Evolutionary conservation across 1,284 basidiomycete genomes (phyloP), one percentile per base, ranked within the genome.

Genomic region (Cutaneotrichosporon cutaneum): DNA sequence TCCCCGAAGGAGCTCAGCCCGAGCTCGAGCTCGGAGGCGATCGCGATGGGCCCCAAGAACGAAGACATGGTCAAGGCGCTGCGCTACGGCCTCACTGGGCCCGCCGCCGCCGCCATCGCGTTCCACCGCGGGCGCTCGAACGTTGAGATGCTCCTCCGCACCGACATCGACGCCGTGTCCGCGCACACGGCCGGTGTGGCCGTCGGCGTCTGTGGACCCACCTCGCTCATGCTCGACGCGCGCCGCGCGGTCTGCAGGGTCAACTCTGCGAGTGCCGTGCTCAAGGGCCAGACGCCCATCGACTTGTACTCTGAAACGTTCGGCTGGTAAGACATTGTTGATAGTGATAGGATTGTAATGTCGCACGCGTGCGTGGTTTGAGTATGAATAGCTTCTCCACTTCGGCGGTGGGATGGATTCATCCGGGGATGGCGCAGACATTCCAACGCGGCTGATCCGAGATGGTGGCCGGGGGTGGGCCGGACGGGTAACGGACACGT

Each of bases 281-380:
- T 67, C 26, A 51, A 59, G 7, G 72, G 72, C 21, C 70, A 73
- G 42, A 61, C 60, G n/a, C 36, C 52, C 18, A 62, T 73, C 44
- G 56, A 63, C 30, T 60, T 70, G 58, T 66, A 68, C 44, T 59
- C 61, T n/a, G 72, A 71, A 60, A 68, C 59, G 14, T 73, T 72
- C 50, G 72, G 72, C 42, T 73, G 69, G 69, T 73, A 63, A 42
- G 50, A 26, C 22, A 10, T 8, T 26, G 44, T 47, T 21, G 24
- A 11, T 26, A 24, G n/a, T n/a, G 22, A 42, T 21, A n/a, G 30
- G 39, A 42, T 42, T 4, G 39, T 8, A n/a, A 42, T 42, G 18
- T 39, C 18, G 18, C 16, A 42, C 18, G 13, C 35, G 6, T 36
- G 35, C 11, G 10, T 3, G 35, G 6, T 5, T 13, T 36, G 3